phyloP scores from a whole-genome alignment of 2,329 filamentous ascomycete genomes.

The Geosmithia morbida region DNA sequence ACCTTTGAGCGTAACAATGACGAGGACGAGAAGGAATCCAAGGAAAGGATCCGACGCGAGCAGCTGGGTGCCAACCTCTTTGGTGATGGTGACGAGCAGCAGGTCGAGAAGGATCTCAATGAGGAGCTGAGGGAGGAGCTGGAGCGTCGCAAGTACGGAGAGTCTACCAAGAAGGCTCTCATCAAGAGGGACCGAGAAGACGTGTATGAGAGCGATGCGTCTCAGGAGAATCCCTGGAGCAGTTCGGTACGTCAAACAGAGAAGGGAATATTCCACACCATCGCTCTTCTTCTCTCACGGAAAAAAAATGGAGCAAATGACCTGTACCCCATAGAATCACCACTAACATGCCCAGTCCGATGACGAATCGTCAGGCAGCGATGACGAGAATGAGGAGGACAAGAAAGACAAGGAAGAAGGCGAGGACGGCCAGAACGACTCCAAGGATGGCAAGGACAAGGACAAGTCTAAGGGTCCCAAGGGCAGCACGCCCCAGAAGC shows the following conservation, averaged over 20 bases:
- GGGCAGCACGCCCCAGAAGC: constrained; percentile 45
- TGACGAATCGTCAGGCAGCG: constrained; percentile 19
- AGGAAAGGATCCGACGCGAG: constrained; percentile 60
- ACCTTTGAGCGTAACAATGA: constrained; percentile 67
- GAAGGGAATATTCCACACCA: neutral
- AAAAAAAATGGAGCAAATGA: neutral
- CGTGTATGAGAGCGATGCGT: constrained; percentile 64
- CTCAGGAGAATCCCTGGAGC: constrained; percentile 26
- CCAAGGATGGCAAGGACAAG: constrained; percentile 34
- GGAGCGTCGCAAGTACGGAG: constrained; percentile 56
- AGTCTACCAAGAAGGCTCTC: constrained; percentile 65
- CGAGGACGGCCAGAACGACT: constrained; percentile 43
- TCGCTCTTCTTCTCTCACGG: neutral
- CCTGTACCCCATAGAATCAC: neutral
- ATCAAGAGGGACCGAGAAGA: constrained; percentile 75
- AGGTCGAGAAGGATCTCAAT: constrained; percentile 61
- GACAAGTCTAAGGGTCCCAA: constrained; percentile 48
- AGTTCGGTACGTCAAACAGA: constrained; percentile 16
- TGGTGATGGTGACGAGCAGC: constrained; percentile 50
- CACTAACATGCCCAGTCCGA: constrained; percentile 4
- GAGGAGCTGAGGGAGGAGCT: constrained; percentile 56
- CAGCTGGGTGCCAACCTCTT: constrained; percentile 84
- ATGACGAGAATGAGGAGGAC: constrained; percentile 18
- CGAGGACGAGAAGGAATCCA: constrained; percentile 61
- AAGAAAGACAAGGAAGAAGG: constrained; percentile 37